Conservation (phyloP, 306 rosid species). For the Adenanthera pavonina region DNA sequence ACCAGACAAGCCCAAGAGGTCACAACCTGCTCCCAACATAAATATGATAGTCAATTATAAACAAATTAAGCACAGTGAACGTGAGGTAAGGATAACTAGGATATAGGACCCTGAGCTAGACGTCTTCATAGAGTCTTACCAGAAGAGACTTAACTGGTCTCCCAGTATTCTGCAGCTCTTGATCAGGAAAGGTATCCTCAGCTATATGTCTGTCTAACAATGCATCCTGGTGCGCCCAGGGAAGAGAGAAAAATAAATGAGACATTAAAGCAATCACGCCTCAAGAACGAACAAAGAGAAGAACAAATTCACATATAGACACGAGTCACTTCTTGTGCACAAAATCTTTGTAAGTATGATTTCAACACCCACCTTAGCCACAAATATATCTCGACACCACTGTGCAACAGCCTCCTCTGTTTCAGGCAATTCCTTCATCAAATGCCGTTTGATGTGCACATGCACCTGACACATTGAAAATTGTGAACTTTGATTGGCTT, state of each 20-base stretch:
- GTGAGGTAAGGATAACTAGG: not conserved
- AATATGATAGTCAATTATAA: slow-evolving; percentile 24
- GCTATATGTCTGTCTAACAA: slow-evolving; percentile 78
- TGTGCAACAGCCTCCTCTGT: slow-evolving; percentile 90
- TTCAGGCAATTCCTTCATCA: slow-evolving; percentile 85
- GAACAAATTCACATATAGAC: not conserved
- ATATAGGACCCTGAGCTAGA: slow-evolving; percentile 8
- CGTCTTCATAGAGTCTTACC: slow-evolving; percentile 57
- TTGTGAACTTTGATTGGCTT: slow-evolving; percentile 40
- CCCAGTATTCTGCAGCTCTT: slow-evolving; percentile 62
- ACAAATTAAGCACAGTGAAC: not conserved
- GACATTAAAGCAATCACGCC: not conserved
- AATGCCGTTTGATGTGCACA: slow-evolving; percentile 90
- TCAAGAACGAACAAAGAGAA: not conserved
- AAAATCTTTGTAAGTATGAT: slow-evolving; percentile 10
- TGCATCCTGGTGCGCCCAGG: slow-evolving; percentile 62
- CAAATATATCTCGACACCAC: slow-evolving; percentile 93
- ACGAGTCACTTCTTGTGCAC: not conserved
- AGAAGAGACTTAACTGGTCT: slow-evolving; percentile 80
- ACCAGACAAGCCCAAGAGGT: slow-evolving; percentile 66
- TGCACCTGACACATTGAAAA: slow-evolving; percentile 62
- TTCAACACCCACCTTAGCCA: slow-evolving; percentile 64
- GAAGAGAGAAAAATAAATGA: slow-evolving; percentile 24
- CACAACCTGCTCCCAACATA: slow-evolving; percentile 58
- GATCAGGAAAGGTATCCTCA: slow-evolving; percentile 72